A percentile compares a stretch with the other conserved stretches of the same genome.
Conservation (phyloP, 306 rosid genomes). For the Glycyrrhiza uralensis region DNA sequence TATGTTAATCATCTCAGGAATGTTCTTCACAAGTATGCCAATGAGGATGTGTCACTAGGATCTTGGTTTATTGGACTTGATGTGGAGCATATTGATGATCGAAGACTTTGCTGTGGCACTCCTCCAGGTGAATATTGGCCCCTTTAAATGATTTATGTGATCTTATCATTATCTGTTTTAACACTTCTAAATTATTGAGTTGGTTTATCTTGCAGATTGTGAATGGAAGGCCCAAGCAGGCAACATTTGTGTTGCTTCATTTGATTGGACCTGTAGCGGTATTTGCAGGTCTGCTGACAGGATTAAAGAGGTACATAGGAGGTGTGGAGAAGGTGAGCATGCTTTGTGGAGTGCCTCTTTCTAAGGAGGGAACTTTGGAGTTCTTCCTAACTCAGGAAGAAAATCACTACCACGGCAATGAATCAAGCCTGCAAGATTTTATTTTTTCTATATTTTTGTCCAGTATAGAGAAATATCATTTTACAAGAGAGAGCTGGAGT, state of each 20-base stretch:
- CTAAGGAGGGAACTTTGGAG: conserved; percentile 30
- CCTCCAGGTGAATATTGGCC: conserved; percentile 69
- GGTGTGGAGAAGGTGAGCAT: conserved; percentile 94
- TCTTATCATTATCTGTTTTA: background rate
- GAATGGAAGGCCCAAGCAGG: conserved; percentile 99
- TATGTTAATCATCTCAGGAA: conserved; percentile 59
- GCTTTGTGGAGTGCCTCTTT: conserved; percentile 90
- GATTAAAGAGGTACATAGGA: conserved; percentile 89
- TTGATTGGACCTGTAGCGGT: conserved; percentile 98
- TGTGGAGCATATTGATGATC: conserved; percentile 84
- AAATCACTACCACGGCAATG: conserved; percentile 11
- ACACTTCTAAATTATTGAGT: background rate
- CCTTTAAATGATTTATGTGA: background rate
- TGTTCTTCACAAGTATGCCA: conserved; percentile 93
- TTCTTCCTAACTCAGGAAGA: conserved; percentile 80
- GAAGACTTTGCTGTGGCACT: conserved; percentile 94
- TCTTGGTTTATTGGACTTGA: conserved; percentile 98
- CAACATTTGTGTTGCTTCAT: conserved; percentile 93
- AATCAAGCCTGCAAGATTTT: conserved; percentile 30
- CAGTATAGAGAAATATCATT: conserved; percentile 42
- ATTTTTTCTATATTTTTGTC: conserved; percentile 31
- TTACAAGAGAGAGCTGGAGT: conserved; percentile 29
- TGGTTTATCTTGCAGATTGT: conserved; percentile 67
- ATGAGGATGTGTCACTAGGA: conserved; percentile 95
- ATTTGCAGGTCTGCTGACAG: conserved; percentile 95